Evolutionary conservation across 352 stramenopile species (phyloP).

Genomic region (Peronospora belbahrii): DNA sequence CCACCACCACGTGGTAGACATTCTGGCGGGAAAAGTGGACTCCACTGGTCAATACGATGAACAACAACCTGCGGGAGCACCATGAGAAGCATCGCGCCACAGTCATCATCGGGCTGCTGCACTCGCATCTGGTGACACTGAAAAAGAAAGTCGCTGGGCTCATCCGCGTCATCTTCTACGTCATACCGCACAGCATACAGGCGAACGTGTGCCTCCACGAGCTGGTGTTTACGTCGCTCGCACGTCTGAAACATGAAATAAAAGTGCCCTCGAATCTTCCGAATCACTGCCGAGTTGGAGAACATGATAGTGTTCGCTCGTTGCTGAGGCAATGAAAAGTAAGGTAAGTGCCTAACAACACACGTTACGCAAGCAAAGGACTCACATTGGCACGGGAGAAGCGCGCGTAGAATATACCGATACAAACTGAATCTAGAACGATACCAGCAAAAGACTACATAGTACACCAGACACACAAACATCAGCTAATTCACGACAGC

Average conservation of each 20-base stretch:
- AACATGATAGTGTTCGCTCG: slow-evolving; percentile 85
- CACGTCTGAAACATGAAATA: slow-evolving; percentile 91
- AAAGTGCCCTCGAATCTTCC: slow-evolving; percentile 82
- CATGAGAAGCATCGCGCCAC: slow-evolving; percentile 74
- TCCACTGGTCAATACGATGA: slow-evolving; percentile 83
- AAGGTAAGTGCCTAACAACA: background rate
- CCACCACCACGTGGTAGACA: slow-evolving; percentile 43
- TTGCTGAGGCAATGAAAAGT: slow-evolving; percentile 34
- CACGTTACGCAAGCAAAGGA: background rate
- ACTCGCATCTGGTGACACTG: slow-evolving; percentile 83
- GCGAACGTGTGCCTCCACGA: slow-evolving; percentile 78
- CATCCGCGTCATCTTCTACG: slow-evolving; percentile 32
- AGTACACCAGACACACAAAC: background rate
- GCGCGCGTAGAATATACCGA: slow-evolving; percentile 82
- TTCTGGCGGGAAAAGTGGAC: slow-evolving; percentile 70
- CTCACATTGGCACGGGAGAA: slow-evolving; percentile 73
- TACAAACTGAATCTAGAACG: slow-evolving; percentile 81
- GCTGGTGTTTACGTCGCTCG: slow-evolving; percentile 84
- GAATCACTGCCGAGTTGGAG: slow-evolving; percentile 76
- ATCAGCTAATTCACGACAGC: background rate
- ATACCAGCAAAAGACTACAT: slow-evolving; percentile 75
- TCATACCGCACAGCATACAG: slow-evolving; percentile 79
- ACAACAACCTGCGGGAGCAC: slow-evolving; percentile 74
- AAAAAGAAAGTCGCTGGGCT: slow-evolving; percentile 48
- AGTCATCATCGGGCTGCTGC: slow-evolving; percentile 83